Base-by-base conservation (phyloP, 306 rosid species). In the Quillaja saponaria region DNA sequence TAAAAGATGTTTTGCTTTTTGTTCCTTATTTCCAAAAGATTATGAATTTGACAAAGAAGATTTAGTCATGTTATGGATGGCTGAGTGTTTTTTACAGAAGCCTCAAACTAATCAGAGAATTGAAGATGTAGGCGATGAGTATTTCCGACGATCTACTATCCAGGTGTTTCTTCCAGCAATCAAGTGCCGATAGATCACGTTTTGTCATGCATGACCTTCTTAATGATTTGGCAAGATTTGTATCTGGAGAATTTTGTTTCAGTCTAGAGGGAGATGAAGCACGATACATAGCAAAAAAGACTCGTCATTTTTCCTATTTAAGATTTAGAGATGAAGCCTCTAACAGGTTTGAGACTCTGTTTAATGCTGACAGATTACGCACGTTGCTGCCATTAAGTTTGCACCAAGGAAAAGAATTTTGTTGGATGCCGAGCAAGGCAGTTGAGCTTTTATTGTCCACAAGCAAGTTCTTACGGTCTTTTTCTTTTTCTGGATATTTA, bases 181-280 rank as follows among this genome's bases (percentile, higher is more conserved):
- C 63, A 0, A 50, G 17, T 13, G 1, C 3, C 4, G 10, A 15
- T 35, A 28, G 15, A 48, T 34, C 58, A 2, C 0, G 0, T 13
- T 69, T 64, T 49, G 40, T 61, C 15, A 76, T 76, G 80, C 85
- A 80, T 66, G 82, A 72, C 10, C 74, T 80, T 4, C 9, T 80
- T 3, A 42, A 59, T 45, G 85, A 65, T 45, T 50, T 80, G 19
- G 85, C 77, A 13, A 11, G 21, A 7, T 57, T 8, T 49, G 64
- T 67, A 16, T 35, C 21, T 5, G 41, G 57, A 6, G 19, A 42
- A 13, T 49, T 55, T 13, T 71, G 67, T 1, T 39, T 58, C 1
- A 12, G 39, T 1, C 0, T 61, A 2, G 62, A 28, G 13, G 47
- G 1, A 0, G 1, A 39, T 10, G 12, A 28, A 1, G 8, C 0